Evolutionary conservation across 1,284 basidiomycete genomes (phyloP), one percentile per base, ranked within the genome.

Genomic region (Boletus holoroseus): DNA sequence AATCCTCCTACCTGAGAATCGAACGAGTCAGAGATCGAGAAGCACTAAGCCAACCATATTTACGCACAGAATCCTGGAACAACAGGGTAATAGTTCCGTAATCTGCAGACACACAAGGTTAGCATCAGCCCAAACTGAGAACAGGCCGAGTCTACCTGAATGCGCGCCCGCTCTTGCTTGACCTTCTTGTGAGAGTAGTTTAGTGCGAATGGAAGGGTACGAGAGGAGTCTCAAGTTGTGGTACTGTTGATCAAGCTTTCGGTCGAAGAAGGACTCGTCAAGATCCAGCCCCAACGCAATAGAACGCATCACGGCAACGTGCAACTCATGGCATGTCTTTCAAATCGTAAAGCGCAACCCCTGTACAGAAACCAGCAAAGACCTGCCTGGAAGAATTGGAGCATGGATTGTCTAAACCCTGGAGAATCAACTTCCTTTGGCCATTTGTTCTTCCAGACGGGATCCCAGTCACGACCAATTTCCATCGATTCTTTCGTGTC

Each of bases 401-500:
- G 69, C 82, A 88, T 88, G 2, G 79, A 82, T 12, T 70, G 62
- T 63, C 84, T 85, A 71, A 91, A 92, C 3, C 66, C 73, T 0
- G 87, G 85, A 3, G 71, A 78, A 46, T 83, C 78, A 2, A 53
- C 59, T 59, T 88, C 82, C 41, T 72, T 66, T 2, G 88, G 90
- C 90, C 91, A 93, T 57, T 76, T 76, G 66, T 93, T 93, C 67
- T 77, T 82, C 83, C 81, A 88, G 30, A 68, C 74, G 27, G 76
- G 72, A 58, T 88, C 88, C 81, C 82, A 86, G 55, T 91, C 87
- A 26, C 84, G 76, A 18, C 89, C 88, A 49, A 92, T 91, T 67
- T 93, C 90, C 81, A 92, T 89, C 13, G 79, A 75, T 67, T 92
- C 89, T 67, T 92, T 91, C 68, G 71, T 82, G 63, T 91, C 88